Percentiles rank a stretch among this genome's conserved stretches.
These are phyloP conservation scores for Exophiala sideris DNA, from an alignment of 2,329 filamentous ascomycete genomes.

Conservation along the genomic window DNA sequence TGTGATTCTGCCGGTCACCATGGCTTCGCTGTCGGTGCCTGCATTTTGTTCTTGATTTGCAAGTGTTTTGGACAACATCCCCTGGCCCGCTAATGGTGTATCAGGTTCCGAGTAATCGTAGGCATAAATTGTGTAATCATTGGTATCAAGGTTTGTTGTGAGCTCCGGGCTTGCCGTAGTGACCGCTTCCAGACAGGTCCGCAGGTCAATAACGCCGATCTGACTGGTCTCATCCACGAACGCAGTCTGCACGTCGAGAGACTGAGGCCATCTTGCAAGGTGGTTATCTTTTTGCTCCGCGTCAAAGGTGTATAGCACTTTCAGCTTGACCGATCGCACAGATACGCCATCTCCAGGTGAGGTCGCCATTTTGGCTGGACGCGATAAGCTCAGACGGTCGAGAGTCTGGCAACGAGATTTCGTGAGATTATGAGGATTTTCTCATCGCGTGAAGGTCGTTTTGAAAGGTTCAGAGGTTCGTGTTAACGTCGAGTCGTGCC, in stretches of 20 bases:
- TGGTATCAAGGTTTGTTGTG: constrained; percentile 60
- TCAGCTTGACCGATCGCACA: constrained; percentile 68
- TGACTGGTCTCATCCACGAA: constrained; percentile 73
- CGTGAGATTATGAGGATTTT: constrained; percentile 2
- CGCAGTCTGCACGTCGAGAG: constrained; percentile 75
- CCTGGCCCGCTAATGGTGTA: constrained; percentile 88
- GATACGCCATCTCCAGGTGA: constrained; percentile 39
- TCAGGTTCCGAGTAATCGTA: constrained; percentile 96
- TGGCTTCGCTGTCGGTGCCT: constrained; percentile 35
- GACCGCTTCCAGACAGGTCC: constrained; percentile 82
- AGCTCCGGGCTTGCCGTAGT: constrained; percentile 79
- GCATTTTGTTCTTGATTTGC: constrained; percentile 53
- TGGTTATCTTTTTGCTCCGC: constrained; percentile 83
- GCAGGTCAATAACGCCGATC: constrained; percentile 84
- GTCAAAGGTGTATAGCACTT: constrained; percentile 96
- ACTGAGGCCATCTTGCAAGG: constrained; percentile 77
- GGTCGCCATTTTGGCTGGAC: constrained; percentile 19
- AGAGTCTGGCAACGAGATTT: constrained; percentile 5
- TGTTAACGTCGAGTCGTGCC: background rate
- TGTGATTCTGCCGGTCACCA: constrained; percentile 86
- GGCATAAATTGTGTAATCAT: constrained; percentile 95
- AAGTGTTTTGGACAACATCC: constrained; percentile 84
- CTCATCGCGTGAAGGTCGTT: constrained; percentile 8
- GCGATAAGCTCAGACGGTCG: constrained; percentile 1
- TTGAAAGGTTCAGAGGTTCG: background rate